Conservation (phyloP, 805 yeast genomes). For the Starmera quercuum region DNA sequence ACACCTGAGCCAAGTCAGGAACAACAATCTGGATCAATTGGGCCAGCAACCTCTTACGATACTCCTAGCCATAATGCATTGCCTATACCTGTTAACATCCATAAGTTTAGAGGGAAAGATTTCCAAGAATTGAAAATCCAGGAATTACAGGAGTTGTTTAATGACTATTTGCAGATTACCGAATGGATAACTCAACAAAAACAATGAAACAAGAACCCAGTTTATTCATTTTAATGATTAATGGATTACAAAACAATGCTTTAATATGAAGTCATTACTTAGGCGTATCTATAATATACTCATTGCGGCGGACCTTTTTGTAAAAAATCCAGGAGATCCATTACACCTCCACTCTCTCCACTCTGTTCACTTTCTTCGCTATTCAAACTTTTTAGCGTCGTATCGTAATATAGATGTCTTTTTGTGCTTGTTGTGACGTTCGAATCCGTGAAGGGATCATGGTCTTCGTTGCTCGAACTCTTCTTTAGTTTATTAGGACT, state of each 20-base stretch:
- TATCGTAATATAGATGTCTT: not conserved
- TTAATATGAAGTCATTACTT: not conserved
- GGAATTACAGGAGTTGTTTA: conserved; percentile 1
- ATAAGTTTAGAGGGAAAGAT: not conserved
- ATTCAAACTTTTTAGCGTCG: too few species aligned
- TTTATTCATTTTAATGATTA: not conserved
- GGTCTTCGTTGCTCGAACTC: not conserved
- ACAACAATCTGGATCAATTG: too few species aligned
- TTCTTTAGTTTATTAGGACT: not conserved
- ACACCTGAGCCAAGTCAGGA: not conserved
- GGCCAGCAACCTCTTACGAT: too few species aligned
- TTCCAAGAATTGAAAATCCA: not conserved
- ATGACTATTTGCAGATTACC: not conserved
- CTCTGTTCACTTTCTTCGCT: conserved; percentile 1
- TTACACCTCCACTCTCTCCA: conserved; percentile 18
- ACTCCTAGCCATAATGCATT: too few species aligned
- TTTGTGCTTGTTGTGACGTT: not conserved
- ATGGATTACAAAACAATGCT: not conserved
- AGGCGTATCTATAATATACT: too few species aligned
- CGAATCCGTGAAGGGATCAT: not conserved
- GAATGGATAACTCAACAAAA: not conserved
- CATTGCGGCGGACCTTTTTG: conserved; percentile 28
- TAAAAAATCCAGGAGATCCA: conserved; percentile 41
- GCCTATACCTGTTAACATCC: not conserved
- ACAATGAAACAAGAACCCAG: not conserved